phyloP scores from a whole-genome alignment of 306 rosid genomes.

The Pyrus communis region DNA sequence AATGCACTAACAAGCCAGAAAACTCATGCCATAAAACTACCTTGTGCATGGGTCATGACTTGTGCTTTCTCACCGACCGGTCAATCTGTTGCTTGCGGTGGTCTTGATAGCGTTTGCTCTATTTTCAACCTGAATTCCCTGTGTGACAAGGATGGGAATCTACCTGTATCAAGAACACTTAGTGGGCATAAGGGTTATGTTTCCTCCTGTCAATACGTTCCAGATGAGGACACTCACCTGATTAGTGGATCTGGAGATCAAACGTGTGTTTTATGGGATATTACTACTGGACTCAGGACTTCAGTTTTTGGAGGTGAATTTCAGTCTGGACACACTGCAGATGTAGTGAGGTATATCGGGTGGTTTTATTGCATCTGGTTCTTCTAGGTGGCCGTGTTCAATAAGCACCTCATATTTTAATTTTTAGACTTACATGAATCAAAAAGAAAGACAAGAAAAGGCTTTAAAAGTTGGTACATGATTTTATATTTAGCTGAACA shows the following conservation, averaged over 20 bases:
- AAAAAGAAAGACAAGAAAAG: background rate
- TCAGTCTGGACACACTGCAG: slow-evolving; percentile 96
- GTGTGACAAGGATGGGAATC: slow-evolving; percentile 65
- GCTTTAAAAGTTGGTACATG: slow-evolving; percentile 10
- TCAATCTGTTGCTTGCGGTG: slow-evolving; percentile 92
- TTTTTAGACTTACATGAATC: background rate
- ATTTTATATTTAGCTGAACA: background rate
- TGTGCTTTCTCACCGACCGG: slow-evolving; percentile 94
- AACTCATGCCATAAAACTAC: slow-evolving; percentile 83
- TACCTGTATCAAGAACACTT: slow-evolving; percentile 63
- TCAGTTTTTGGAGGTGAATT: slow-evolving; percentile 97
- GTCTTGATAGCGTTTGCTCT: slow-evolving; percentile 95
- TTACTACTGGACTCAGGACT: slow-evolving; percentile 85
- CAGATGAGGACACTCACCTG: slow-evolving; percentile 84
- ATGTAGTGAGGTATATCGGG: slow-evolving; percentile 63
- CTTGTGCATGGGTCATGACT: slow-evolving; percentile 99
- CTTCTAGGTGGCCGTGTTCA: background rate
- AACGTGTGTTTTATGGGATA: slow-evolving; percentile 94
- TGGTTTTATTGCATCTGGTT: slow-evolving; percentile 17
- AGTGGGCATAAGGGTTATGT: slow-evolving; percentile 94
- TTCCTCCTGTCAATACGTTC: slow-evolving; percentile 91
- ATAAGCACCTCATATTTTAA: background rate
- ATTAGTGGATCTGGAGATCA: slow-evolving; percentile 94
- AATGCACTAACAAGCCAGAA: slow-evolving; percentile 97
- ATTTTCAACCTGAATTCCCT: slow-evolving; percentile 88